Evolutionary conservation across 257 asterid species (phyloP).

Genomic region (Solanum peruvianum): DNA sequence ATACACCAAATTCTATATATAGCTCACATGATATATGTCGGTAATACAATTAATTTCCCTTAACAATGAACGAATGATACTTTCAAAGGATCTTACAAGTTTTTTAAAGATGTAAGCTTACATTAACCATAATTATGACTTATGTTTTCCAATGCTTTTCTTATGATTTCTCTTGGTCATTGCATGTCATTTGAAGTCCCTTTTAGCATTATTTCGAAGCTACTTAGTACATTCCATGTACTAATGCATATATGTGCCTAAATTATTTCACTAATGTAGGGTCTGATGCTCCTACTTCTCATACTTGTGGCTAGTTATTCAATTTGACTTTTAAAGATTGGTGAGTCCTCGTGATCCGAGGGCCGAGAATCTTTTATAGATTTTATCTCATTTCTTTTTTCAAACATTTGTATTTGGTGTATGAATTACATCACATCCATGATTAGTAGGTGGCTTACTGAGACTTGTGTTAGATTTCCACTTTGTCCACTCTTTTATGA

Average conservation of each 20-base stretch:
- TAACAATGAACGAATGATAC: background rate
- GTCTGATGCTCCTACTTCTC: background rate
- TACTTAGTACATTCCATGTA: background rate
- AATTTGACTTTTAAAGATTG: background rate
- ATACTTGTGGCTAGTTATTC: background rate
- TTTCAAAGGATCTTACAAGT: background rate
- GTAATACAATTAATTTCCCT: background rate
- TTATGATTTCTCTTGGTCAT: background rate
- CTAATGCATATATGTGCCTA: background rate
- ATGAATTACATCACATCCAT: background rate
- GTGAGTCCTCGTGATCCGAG: background rate
- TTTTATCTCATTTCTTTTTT: too few relatives aligned
- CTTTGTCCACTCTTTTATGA: background rate
- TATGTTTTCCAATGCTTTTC: background rate
- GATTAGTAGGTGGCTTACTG: background rate
- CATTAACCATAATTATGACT: background rate
- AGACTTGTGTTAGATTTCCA: background rate
- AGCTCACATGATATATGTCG: too few relatives aligned
- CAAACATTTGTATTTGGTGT: background rate
- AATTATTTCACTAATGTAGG: background rate
- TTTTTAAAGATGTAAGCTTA: too few relatives aligned
- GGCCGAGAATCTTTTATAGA: background rate
- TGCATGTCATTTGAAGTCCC: background rate
- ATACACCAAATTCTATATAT: too few relatives aligned
- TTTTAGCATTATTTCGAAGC: background rate